Base-by-base conservation (phyloP, 495 filamentous ascomycete genomes). In the Trichocladium uniseriatum region DNA sequence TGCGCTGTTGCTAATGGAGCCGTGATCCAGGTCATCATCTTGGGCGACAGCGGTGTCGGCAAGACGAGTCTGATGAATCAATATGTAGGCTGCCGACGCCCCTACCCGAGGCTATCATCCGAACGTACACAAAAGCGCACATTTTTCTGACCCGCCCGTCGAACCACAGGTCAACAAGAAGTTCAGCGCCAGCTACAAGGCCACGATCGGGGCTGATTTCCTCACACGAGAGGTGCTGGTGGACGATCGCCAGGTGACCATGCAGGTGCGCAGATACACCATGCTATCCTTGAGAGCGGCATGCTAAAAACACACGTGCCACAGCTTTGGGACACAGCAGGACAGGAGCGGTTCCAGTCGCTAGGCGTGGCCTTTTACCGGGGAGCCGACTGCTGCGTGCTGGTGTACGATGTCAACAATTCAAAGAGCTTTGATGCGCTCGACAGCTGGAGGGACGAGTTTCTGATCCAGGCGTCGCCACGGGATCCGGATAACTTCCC, bases 51-150 rank as follows among this genome's bases (percentile, higher is more conserved):
- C 68, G 92, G 92, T 64, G 92, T 99, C 38, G 92, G 92, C 54
- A 99, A 99, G 77, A 99, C 94, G 44, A 95, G 88, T 69, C 81
- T 99, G 78, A 97, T 99, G 92, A 99, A 97, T 73, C 92, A 99
- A 97, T 99, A 97, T 83, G 92, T 97, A 80, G 29, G 53, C 28
- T 47, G 13, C 46, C 42, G 39, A 42, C 61, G 86, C 75, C 51
- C 36, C 21, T 35, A 35, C 34, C 28, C 19, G n/a, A 38, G 19
- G 11, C 38, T 32, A 18, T 14, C 15, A 31, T 9, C 27, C 36
- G 36, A n/a, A n/a, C n/a, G 35, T 5, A 21, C 29, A 32, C 39
- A n/a, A 16, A 28, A 38, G 50, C 16, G 14, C 14, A 5, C 8
- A 8, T 15, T 38, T 24, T 31, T 39, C 57, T 58, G 45, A 52